These are phyloP conservation scores for Aotearoamyces nothofagi DNA, from an alignment of 2,329 filamentous ascomycete genomes.

Conservation along the genomic window DNA sequence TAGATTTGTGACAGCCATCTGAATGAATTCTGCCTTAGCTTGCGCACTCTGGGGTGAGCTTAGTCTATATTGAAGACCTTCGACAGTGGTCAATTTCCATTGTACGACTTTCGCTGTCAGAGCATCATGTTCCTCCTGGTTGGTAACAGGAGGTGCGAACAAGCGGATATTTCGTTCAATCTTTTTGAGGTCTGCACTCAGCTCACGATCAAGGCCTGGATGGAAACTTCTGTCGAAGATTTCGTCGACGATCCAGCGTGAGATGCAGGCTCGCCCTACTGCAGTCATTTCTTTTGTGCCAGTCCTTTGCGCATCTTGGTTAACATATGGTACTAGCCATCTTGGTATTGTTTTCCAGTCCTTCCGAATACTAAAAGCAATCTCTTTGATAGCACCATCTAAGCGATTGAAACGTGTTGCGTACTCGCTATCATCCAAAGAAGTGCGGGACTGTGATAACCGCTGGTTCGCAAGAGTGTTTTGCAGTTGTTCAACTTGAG, in stretches of 20 bases:
- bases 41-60: constrained; percentile 48
- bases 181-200: constrained; percentile 67
- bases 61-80: constrained; percentile 66
- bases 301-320: constrained; percentile 67
- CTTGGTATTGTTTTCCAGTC: constrained; percentile 72
- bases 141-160: constrained; percentile 57
- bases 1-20: constrained; percentile 52
- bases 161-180: constrained; percentile 80
- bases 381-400: constrained; percentile 85
- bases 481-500: constrained; percentile 85
- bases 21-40: constrained; percentile 53
- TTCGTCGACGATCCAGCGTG: constrained; percentile 79
- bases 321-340: constrained; percentile 71
- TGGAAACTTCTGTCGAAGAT: constrained; percentile 90
- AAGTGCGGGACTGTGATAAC: constrained; percentile 84
- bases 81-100: constrained; percentile 87
- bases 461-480: constrained; percentile 96
- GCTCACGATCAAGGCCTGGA: constrained; percentile 60
- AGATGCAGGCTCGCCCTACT: constrained; percentile 77
- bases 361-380: constrained; percentile 92
- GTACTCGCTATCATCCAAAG: constrained; percentile 92
- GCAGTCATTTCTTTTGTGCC: constrained; percentile 98
- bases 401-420: constrained; percentile 75
- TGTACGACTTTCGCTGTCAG: constrained; percentile 75
- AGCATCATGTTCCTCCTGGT: constrained; percentile 78